Conservation (phyloP, 768 basidiomycete genomes). For the Tricholoma saponaceum region DNA sequence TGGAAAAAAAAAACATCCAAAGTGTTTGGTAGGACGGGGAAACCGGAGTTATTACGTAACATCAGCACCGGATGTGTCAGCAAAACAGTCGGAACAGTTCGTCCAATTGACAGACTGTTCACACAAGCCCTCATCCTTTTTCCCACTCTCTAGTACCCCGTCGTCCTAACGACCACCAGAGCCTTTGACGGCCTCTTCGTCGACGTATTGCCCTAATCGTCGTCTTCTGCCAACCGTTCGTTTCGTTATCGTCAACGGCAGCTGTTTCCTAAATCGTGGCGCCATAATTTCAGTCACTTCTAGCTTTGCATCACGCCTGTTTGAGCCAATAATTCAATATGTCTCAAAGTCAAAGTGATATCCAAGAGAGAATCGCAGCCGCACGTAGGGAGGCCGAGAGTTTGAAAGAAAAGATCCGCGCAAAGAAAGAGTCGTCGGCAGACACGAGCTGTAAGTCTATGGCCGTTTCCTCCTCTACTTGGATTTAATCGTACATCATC, state of each 20-base stretch:
- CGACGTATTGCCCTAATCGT: constrained; percentile 1
- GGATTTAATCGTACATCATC: constrained; percentile 13
- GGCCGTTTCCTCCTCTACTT: background rate
- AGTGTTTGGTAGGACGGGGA: background rate
- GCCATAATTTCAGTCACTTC: background rate
- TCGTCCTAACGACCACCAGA: constrained; percentile 19
- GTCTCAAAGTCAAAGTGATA: constrained; percentile 81
- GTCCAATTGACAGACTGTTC: constrained; percentile 13
- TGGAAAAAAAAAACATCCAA: no score
- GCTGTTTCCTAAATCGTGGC: background rate
- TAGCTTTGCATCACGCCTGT: background rate
- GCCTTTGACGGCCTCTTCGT: constrained; percentile 7
- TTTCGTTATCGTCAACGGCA: constrained; percentile 1
- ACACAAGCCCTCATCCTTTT: constrained; percentile 18
- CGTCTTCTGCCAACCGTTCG: background rate
- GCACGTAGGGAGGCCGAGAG: constrained; percentile 96
- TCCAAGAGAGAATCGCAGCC: constrained; percentile 91
- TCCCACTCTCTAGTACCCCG: constrained; percentile 20
- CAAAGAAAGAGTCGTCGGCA: constrained; percentile 94
- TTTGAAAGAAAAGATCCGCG: constrained; percentile 97
- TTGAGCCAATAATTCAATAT: constrained; percentile 31
- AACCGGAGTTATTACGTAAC: background rate
- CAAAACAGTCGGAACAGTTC: background rate
- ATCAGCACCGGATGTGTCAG: no score
- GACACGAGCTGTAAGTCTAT: constrained; percentile 87